Base-by-base conservation (phyloP, 257 asterid genomes). In the Forsythia suspensa region DNA sequence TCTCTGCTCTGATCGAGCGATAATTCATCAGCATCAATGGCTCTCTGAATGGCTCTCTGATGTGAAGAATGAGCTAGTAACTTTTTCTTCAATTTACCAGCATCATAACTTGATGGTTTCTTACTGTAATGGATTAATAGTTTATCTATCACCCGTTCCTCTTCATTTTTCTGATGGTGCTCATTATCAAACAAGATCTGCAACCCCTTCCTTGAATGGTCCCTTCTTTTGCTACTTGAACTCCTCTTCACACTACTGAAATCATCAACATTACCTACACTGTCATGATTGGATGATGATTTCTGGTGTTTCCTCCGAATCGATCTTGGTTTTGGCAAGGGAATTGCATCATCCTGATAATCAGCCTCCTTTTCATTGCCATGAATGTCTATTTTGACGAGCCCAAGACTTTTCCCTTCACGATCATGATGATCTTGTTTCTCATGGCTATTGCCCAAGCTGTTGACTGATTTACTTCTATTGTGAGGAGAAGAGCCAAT, bases 101-200 rank as follows among this genome's bases (percentile, higher is more conserved):
- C 87, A 57, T 83, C 95, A 81, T 71, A 83, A 46, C 83, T 81
- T 39, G 96, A 75, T 66, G 91, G 92, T 82, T 90, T 94, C 91
- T 88, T 92, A 88, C 97, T 86, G 91, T 96, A 96, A 87, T 91
- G 97, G 77, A 94, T 80, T 84, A 96, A 72, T 72, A 96, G 88
- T 71, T 92, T 89, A 76, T 96, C 98, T 38, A 96, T 94, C 87
- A 91, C 84, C 79, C 39, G 91, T 81, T 95, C 99, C 83, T 96
- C 98, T 4, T 88, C 93, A 24, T 91, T 92, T 46, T 79, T 83
- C 44, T 37, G 65, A 42, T 82, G 83, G 74, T 87, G 89, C 59
- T 89, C 92, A 82, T 88, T 91, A 34, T 91, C 92, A 59, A 86
- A 85, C 89, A 89, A 71, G 61, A 78, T 74, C 80, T 89, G 91